These are phyloP conservation scores for Suillus subaureus DNA, from an alignment of 768 basidiomycete species.

Conservation along the genomic window DNA sequence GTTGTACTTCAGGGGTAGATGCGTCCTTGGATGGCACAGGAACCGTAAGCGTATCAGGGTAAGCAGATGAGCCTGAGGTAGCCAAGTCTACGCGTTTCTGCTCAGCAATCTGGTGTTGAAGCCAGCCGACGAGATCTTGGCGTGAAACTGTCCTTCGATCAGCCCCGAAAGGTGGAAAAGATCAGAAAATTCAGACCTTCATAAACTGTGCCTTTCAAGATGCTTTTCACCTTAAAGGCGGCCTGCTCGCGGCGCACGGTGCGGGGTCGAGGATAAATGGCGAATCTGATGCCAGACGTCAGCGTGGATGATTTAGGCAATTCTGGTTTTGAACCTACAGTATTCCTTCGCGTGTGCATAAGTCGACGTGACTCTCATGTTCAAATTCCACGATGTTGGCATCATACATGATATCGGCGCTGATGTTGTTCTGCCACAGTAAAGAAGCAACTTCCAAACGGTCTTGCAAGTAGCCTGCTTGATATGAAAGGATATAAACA, in stretches of 20 bases:
- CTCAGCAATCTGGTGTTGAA: slow-evolving; percentile 77
- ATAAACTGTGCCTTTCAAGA: slow-evolving; percentile 75
- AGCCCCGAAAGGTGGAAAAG: slow-evolving; percentile 4
- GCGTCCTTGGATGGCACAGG: slow-evolving; percentile 38
- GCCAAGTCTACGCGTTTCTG: slow-evolving; percentile 74
- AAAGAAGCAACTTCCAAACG: slow-evolving; percentile 76
- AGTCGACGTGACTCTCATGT: slow-evolving; percentile 65
- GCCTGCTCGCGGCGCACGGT: slow-evolving; percentile 57
- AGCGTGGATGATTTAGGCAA: slow-evolving; percentile 24
- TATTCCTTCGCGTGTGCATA: slow-evolving; percentile 81
- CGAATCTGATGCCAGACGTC: slow-evolving; percentile 52
- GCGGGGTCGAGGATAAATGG: slow-evolving; percentile 56
- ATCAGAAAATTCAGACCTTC: slow-evolving; percentile 52
- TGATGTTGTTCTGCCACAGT: slow-evolving; percentile 81
- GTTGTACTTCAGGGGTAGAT: slow-evolving; percentile 53
- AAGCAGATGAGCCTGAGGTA: slow-evolving; percentile 56
- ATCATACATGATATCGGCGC: slow-evolving; percentile 89
- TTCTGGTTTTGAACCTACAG: slow-evolving; percentile 49
- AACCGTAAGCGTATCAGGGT: slow-evolving; percentile 41
- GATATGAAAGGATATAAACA: slow-evolving; percentile 82
- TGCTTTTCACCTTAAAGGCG: slow-evolving; percentile 82
- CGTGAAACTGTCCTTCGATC: slow-evolving; percentile 47
- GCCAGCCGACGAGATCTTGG: slow-evolving; percentile 72
- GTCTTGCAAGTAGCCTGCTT: slow-evolving; percentile 73
- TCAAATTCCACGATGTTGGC: slow-evolving; percentile 62